A percentile compares a stretch with the other conserved stretches of the same genome.
Evolutionary conservation across 768 basidiomycete species (phyloP).

Genomic region (Russula dissimulans): DNA sequence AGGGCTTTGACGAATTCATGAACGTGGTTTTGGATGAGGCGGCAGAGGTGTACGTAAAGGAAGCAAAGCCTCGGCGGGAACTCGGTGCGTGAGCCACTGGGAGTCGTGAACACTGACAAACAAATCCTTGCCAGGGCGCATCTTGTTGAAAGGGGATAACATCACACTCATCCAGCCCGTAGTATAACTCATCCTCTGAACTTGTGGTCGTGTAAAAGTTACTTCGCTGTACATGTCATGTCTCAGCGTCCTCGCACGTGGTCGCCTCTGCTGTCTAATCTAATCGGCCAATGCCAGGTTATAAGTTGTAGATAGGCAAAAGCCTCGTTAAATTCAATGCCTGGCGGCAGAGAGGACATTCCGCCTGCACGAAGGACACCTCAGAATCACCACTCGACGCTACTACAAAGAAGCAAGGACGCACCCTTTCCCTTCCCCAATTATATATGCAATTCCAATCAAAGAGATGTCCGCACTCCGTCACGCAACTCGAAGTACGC

Average conservation of each 20-base stretch:
- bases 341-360: conserved; percentile 84
- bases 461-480: conserved; percentile 85
- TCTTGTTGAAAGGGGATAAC: conserved; percentile 94
- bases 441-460: conserved; percentile 86
- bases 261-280: not conserved
- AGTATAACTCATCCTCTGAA: conserved; percentile 21
- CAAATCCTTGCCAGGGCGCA: conserved; percentile 54
- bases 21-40: conserved; percentile 94
- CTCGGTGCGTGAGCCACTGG: conserved; percentile 49
- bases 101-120: conserved; percentile 1
- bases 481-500: conserved; percentile 70
- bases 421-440: conserved; percentile 82
- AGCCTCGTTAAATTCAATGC: conserved; percentile 57
- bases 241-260: not conserved
- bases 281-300: conserved; percentile 18
- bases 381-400: not conserved
- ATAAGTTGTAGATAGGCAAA: conserved; percentile 80
- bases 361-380: conserved; percentile 40
- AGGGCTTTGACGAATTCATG: conserved; percentile 99
- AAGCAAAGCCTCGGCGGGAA: conserved; percentile 73
- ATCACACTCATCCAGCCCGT: conserved; percentile 92
- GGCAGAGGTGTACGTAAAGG: conserved; percentile 84
- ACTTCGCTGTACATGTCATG: conserved; percentile 8
- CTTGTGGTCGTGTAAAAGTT: conserved; percentile 17
- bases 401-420: conserved; percentile 6